phyloP scores from a whole-genome alignment of 2,329 filamentous ascomycete genomes.

The Acarospora socialis region DNA sequence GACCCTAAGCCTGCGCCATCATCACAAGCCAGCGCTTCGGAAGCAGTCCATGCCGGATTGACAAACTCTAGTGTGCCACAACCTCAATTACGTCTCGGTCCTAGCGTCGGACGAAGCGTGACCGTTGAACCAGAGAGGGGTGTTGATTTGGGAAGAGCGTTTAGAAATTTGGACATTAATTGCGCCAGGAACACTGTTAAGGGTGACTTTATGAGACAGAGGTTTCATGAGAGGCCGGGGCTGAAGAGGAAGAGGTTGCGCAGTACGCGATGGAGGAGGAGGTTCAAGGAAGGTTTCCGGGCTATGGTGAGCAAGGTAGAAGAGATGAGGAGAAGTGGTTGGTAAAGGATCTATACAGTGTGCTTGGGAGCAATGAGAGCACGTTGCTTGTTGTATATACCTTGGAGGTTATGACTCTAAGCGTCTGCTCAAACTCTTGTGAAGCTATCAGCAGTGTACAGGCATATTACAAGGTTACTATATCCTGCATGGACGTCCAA shows the following conservation, averaged over 20 bases:
- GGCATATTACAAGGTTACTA: no score
- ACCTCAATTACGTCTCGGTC: slow-evolving; percentile 14
- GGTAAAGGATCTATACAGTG: no score
- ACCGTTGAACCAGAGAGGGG: slow-evolving; percentile 15
- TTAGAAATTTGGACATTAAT: slow-evolving; percentile 30
- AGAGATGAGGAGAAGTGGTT: slow-evolving; percentile 62
- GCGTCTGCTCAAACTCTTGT: no score
- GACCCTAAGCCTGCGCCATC: not conserved
- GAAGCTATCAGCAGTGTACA: no score
- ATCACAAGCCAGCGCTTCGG: slow-evolving; percentile 3
- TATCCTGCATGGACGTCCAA: no score
- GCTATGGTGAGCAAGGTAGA: slow-evolving; percentile 49
- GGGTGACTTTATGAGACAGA: slow-evolving; percentile 42
- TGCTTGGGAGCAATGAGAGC: no score
- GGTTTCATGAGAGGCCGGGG: slow-evolving; percentile 61
- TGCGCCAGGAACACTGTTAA: slow-evolving; percentile 44
- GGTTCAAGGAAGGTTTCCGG: slow-evolving; percentile 57
- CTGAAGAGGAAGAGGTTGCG: slow-evolving; percentile 62
- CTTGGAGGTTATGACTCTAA: no score
- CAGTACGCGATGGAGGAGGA: slow-evolving; percentile 52
- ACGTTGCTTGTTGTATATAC: no score
- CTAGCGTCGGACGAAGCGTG: slow-evolving; percentile 20
- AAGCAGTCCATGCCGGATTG: slow-evolving; percentile 1
- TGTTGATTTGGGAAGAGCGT: slow-evolving; percentile 34
- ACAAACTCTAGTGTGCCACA: not conserved